Evolutionary conservation across 768 basidiomycete species (phyloP), one percentile per base, ranked within the genome.

Genomic region (Cyclocybe aegerita): DNA sequence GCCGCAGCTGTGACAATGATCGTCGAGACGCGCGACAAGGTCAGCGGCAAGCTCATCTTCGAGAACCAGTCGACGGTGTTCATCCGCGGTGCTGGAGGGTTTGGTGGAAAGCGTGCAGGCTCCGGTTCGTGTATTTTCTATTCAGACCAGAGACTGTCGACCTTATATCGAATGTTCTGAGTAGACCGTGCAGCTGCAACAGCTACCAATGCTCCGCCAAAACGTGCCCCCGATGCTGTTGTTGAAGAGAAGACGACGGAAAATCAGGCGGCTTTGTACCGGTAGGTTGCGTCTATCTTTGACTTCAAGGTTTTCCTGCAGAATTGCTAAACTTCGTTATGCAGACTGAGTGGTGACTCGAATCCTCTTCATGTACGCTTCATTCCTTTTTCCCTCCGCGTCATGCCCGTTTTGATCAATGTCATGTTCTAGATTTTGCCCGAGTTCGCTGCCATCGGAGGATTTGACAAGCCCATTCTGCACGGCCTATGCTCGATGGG

Each of bases 401-500:
- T 12, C 37, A 29, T 17, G 1, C 39, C 15, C 14, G 10, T 16
- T 44, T 39, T 3, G 0, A 35, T 6, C 15, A 11, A 9, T n/a
- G 15, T 38, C 14, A n/a, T 45, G 38, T 16, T 43, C 8, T 53
- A 93, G 88, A 93, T 99, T 59, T 83, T 88, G 46, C 95, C 97
- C 0, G 85, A 91, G 51, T 98, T 97, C 62, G 93, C 97, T 9
- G 87, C 88, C 9, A 87, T 96, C 43, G 95, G 93, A n/a, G 94
- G 94, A 0, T 98, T 96, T 66, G 86, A 93, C 57, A 84, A 84
- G 66, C 96, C 96, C 0, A 94, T 92, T 54, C 72, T 92, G 12
- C 90, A 91, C 59, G 90, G 94, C 15, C 80, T 98, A 9, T 97
- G 94, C 72, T 88, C 76, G 30, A 89, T 98, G 83, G 97, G 96